Evolutionary conservation across 768 basidiomycete genomes (phyloP).

Genomic region (Phaeotremella fagi): DNA sequence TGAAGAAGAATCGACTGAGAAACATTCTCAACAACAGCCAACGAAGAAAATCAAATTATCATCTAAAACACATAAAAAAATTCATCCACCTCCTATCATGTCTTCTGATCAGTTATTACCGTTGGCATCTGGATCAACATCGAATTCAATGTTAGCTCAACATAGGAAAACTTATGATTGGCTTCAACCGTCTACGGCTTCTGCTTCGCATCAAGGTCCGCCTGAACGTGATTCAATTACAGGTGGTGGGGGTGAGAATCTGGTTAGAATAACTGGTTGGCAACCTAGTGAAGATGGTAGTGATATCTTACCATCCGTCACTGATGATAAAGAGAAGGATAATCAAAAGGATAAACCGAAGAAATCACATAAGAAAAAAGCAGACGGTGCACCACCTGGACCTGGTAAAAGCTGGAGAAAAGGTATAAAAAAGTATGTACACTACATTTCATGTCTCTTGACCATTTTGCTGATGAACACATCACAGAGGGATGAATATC

Average conservation of each 20-base stretch:
- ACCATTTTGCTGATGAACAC: background rate
- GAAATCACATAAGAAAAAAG: constrained; percentile 30
- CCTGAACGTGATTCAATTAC: constrained; percentile 15
- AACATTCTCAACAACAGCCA: background rate
- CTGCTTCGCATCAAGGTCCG: constrained; percentile 36
- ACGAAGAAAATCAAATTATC: background rate
- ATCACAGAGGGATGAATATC: constrained; percentile 17
- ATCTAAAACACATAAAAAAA: constrained; percentile 1
- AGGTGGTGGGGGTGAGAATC: too few species aligned
- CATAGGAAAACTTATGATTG: constrained; percentile 38
- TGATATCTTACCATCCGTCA: constrained; percentile 7
- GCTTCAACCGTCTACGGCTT: constrained; percentile 27
- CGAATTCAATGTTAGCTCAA: constrained; percentile 16
- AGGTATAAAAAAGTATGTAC: constrained; percentile 38
- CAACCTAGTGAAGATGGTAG: constrained; percentile 19
- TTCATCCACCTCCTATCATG: background rate
- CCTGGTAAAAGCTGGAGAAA: constrained; percentile 31
- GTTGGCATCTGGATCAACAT: background rate
- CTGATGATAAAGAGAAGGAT: too few species aligned
- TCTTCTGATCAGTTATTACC: background rate
- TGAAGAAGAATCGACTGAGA: too few species aligned
- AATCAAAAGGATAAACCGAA: constrained; percentile 12
- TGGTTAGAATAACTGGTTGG: constrained; percentile 17
- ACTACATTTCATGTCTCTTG: background rate
- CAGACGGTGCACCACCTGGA: constrained; percentile 14